phyloP scores from a whole-genome alignment of 257 asterid species.

The Eucommia ulmoides region DNA sequence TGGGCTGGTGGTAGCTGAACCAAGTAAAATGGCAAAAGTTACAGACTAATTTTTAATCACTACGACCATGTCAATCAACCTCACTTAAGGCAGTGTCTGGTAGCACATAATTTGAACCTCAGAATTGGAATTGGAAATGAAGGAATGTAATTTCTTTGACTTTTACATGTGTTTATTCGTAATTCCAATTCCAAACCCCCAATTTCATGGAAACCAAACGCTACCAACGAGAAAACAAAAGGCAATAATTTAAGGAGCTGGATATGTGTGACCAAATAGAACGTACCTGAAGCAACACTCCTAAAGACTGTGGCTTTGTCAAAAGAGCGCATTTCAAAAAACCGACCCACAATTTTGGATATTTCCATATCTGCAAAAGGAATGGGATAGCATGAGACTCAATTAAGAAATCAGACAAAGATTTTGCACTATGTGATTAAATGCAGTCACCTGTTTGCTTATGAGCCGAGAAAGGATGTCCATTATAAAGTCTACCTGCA shows the following conservation, averaged over 20 bases:
- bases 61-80: too few relatives aligned
- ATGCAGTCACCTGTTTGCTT: conserved; percentile 73
- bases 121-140: neutral
- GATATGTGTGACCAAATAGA: conserved; percentile 1
- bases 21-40: neutral
- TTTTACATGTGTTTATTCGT: neutral
- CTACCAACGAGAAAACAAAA: too few relatives aligned
- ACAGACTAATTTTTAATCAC: too few relatives aligned
- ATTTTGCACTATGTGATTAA: neutral
- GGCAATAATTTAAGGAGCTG: neutral
- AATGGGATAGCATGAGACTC: conserved; percentile 5
- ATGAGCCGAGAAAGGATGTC: conserved; percentile 95
- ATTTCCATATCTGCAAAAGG: conserved; percentile 75
- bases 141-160: neutral
- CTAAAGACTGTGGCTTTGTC: conserved; percentile 84
- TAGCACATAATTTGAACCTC: neutral
- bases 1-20: conserved; percentile 86
- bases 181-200: neutral
- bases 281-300: conserved; percentile 89
- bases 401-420: conserved; percentile 3
- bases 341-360: conserved; percentile 99
- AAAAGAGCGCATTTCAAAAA: conserved; percentile 82
- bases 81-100: too few relatives aligned
- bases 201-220: neutral
- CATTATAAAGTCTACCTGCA: conserved; percentile 91